A percentile compares a stretch with the other conserved stretches of the same genome.
Evolutionary conservation across 306 rosid species (phyloP).

Genomic region (Medicago arabica): DNA sequence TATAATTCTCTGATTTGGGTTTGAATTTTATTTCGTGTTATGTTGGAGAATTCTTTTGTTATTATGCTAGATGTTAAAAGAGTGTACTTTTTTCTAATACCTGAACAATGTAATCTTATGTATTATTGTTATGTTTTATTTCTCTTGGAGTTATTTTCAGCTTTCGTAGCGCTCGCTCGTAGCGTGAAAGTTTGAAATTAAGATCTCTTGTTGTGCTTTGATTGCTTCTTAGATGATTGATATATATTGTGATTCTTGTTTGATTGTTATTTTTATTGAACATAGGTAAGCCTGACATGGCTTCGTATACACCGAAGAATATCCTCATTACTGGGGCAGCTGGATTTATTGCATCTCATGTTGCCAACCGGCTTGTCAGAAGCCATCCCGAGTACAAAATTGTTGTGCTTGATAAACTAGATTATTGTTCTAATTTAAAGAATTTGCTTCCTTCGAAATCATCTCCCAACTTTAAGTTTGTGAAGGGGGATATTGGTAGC

Average conservation of each 20-base stretch:
- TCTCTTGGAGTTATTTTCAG: slow-evolving; percentile 11
- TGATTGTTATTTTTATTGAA: slow-evolving; percentile 5
- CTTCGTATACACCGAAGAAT: slow-evolving; percentile 62
- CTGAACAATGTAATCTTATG: not conserved
- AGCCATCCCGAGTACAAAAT: slow-evolving; percentile 66
- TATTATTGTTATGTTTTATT: not conserved
- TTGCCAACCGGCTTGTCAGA: slow-evolving; percentile 59
- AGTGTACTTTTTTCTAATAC: too few relatives aligned
- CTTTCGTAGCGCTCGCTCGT: not conserved
- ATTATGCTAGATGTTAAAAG: not conserved
- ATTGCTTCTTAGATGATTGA: not conserved
- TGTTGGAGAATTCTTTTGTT: too few relatives aligned
- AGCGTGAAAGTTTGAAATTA: not conserved
- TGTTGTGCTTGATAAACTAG: slow-evolving; percentile 71
- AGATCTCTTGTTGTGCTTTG: not conserved
- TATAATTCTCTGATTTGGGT: not conserved
- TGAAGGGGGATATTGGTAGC: slow-evolving; percentile 69
- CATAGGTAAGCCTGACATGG: slow-evolving; percentile 49
- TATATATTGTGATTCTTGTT: slow-evolving; percentile 9
- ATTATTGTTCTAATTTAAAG: slow-evolving; percentile 69
- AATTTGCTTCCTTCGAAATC: slow-evolving; percentile 61
- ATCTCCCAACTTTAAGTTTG: slow-evolving; percentile 65
- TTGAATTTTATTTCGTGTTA: slow-evolving; percentile 20
- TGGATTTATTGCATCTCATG: slow-evolving; percentile 73
- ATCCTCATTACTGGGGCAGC: slow-evolving; percentile 73